Evolutionary conservation across 192 early-diverging fungal species (phyloP), one percentile per base, ranked within the genome.

Genomic region (Paraglomus brasilianum): DNA sequence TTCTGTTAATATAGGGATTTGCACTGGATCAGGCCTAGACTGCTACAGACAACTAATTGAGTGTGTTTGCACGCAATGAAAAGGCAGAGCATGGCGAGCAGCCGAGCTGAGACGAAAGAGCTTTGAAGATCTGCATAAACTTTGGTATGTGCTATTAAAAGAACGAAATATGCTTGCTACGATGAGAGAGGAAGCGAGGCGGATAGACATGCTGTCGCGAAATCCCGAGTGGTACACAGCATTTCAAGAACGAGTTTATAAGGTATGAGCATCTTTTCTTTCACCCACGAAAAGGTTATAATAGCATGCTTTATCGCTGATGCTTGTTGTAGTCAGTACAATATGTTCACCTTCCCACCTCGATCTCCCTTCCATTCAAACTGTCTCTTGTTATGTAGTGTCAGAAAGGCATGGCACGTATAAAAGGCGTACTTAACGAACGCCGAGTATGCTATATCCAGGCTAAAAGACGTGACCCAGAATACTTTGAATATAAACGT

Each of bases 121-220:
- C 52, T 98, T 96, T 83, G 93, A 98, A 46, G 97, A 98, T 77
- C 81, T 98, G 68, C 97, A 97, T 78, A 91, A 89, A 78, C 81
- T 98, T 70, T 98, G 97, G 97, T 95, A 88, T 72, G 81, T 93
- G 19, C 77, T 91, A 68, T 79, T 93, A 40, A 93, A 93, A 78
- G 92, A 93, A 72, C 89, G 91, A 75, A 93, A 93, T 58, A 41
- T 91, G 56, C 80, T 93, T 51, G 88, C 89, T 43, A 87, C 87
- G 44, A 91, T 92, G 66, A 76, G 71, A 61, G 88, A 88, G 59
- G 89, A 92, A 74, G 78, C 84, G 19, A 58, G 51, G 52, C 41
- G 14, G 65, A 47, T 10, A 5, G 42, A 17, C 21, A 46, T 30
- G 36, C n/a, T 8, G 7, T 7, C 13, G 6, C n/a, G n/a, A n/a